Evolutionary conservation across 768 basidiomycete species (phyloP).

Genomic region (Tricholoma saponaceum): DNA sequence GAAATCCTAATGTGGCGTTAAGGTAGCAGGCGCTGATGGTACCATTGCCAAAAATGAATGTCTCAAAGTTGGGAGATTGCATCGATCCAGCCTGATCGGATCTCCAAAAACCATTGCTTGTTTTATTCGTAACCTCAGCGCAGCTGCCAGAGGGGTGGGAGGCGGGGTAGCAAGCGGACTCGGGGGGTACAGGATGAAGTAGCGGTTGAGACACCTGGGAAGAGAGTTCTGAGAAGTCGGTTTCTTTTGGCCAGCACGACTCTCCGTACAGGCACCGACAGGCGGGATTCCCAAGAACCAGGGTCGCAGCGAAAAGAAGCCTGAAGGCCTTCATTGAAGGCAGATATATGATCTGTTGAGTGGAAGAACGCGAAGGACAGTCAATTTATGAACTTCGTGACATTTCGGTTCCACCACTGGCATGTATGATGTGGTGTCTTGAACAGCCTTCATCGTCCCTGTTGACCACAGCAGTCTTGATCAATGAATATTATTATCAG

Average conservation of each 20-base stretch:
- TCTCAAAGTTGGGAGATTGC: conserved; percentile 27
- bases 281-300: neutral
- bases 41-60: conserved; percentile 34
- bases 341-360: no score
- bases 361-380: no score
- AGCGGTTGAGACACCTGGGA: conserved; percentile 40
- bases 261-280: conserved; percentile 39
- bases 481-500: no score
- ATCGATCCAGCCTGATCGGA: conserved; percentile 36
- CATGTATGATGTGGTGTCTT: no score
- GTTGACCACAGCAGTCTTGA: no score
- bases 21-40: conserved; percentile 50
- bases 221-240: conserved; percentile 28
- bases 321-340: neutral
- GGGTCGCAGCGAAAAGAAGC: neutral
- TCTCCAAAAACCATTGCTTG: conserved; percentile 34
- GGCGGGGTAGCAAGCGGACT: conserved; percentile 37
- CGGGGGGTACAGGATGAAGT: conserved; percentile 35
- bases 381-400: no score
- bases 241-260: conserved; percentile 42
- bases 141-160: conserved; percentile 35
- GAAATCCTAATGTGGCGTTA: conserved; percentile 33
- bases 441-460: no score
- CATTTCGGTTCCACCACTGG: no score
- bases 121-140: conserved; percentile 22